These are phyloP conservation scores for Jamesozyma spencerorum DNA, from an alignment of 805 yeast species.

Conservation along the genomic window DNA sequence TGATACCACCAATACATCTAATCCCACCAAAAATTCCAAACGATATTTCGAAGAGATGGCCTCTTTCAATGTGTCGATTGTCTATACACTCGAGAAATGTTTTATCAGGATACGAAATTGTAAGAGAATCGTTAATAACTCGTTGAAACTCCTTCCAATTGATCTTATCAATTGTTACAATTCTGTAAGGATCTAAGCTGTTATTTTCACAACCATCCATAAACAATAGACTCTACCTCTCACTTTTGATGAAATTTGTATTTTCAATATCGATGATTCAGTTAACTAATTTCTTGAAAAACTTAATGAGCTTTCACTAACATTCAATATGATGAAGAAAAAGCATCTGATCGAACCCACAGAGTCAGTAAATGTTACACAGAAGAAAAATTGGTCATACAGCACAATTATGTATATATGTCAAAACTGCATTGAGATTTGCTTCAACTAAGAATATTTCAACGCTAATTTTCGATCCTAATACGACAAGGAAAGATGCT, in stretches of 20 bases:
- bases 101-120: not conserved
- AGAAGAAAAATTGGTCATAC: too few species aligned
- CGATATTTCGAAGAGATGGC: slow-evolving; percentile 2
- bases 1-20: slow-evolving; percentile 70
- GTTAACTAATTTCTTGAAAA: too few species aligned
- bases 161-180: not conserved
- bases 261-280: too few species aligned
- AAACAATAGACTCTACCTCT: too few species aligned
- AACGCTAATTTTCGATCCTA: not conserved
- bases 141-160: not conserved
- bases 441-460: not conserved
- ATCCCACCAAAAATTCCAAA: slow-evolving; percentile 51
- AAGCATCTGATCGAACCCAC: too few species aligned
- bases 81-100: not conserved
- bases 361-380: too few species aligned
- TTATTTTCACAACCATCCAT: too few species aligned
- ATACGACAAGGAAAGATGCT: not conserved
- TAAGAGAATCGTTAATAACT: not conserved
- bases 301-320: too few species aligned
- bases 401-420: not conserved
- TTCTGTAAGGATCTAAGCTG: too few species aligned
- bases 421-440: not conserved
- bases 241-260: too few species aligned
- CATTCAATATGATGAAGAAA: too few species aligned
- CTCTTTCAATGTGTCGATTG: not conserved